Conservation (phyloP, 148 eudicot genomes). For the Euryodendron excelsum region DNA sequence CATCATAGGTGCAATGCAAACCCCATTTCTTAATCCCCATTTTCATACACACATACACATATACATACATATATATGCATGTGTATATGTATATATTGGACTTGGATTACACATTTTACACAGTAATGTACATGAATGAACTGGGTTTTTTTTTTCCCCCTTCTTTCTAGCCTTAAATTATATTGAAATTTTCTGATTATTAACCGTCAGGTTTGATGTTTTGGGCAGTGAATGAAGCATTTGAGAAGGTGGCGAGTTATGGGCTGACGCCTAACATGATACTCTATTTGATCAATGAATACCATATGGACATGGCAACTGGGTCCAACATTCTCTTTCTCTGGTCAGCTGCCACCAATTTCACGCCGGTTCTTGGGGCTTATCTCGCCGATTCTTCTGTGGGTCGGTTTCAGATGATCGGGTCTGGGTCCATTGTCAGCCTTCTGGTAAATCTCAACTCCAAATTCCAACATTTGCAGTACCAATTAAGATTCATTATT, state of each 20-base stretch:
- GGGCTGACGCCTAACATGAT: constrained; percentile 65
- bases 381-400: constrained; percentile 51
- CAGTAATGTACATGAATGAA: too few relatives aligned
- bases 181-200: too few relatives aligned
- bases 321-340: constrained; percentile 47
- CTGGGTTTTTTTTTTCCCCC: too few relatives aligned
- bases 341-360: constrained; percentile 49
- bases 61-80: too few relatives aligned
- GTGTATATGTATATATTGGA: too few relatives aligned
- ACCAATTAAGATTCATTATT: too few relatives aligned
- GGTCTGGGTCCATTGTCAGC: constrained; percentile 43
- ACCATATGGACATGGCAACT: constrained; percentile 41
- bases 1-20: constrained; percentile 43
- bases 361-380: constrained; percentile 46
- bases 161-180: too few relatives aligned
- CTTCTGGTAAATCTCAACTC: constrained; percentile 43
- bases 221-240: constrained; percentile 46
- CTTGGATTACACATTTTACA: too few relatives aligned
- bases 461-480: too few relatives aligned
- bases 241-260: constrained; percentile 53
- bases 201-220: too few relatives aligned
- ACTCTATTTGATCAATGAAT: constrained; percentile 45
- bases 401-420: constrained; percentile 52
- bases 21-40: too few relatives aligned
- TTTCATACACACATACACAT: too few relatives aligned